Evolutionary conservation across 2,329 filamentous ascomycete species (phyloP), one percentile per base, ranked within the genome.

Genomic region (Pleoardoris graminearum): DNA sequence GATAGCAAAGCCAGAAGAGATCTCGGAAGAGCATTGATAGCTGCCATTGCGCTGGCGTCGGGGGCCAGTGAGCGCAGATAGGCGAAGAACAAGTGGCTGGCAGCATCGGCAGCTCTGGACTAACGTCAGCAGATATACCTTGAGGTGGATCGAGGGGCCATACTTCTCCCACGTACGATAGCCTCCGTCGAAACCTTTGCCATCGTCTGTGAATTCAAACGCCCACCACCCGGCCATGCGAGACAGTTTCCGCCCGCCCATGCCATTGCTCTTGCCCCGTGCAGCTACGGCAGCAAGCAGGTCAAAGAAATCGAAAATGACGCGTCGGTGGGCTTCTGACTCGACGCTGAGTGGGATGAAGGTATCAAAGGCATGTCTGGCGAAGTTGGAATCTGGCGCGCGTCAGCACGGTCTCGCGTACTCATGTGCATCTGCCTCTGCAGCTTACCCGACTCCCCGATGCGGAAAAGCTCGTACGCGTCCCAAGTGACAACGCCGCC

Each of bases 201-300:
- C 89, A 6, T 86, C 86, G 70, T 97, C 92, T 41, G 81, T 84
- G 61, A 95, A 90, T 67, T 97, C 93, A 71, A 99, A 99, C 1
- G 93, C 91, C 94, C 94, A 99, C 94, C 94, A 99, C 39, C 92
- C 91, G 35, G 93, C 94, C 82, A 96, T 90, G 61, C 94, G 85
- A 8, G 94, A 97, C 49, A 99, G 82, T 73, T 97, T 97, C 59
- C 92, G 86, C 22, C 94, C 94, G 55, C 91, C 90, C 58, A 99
- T 84, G 37, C 94, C 94, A 71, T 99, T 99, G 49, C 80, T 85
- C 77, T 97, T 97, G 61, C 90, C 90, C 67, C 97, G 90, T 12
- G 94, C 94, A 29, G 94, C 92, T 63, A 97, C 85, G 7, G 93
- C 91, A 3, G 93, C 86, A 38, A 99, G 77, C 0, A 99, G 84